phyloP scores from a whole-genome alignment of 2,329 filamentous ascomycete genomes.

The Sphaerulina musiva region DNA sequence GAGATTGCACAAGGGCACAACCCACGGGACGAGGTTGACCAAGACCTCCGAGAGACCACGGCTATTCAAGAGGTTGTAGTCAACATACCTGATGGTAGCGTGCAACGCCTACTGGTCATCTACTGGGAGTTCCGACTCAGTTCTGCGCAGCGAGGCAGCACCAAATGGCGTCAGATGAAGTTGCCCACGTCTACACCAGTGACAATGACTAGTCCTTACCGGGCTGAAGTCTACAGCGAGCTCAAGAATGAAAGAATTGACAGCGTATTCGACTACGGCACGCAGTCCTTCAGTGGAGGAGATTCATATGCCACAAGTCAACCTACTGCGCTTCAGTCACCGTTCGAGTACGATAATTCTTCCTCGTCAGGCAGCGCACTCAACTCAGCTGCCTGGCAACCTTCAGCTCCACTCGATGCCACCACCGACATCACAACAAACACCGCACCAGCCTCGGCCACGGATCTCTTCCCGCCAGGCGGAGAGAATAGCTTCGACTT shows the following conservation, averaged over 20 bases:
- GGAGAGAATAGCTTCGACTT: slow-evolving; percentile 38
- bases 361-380: slow-evolving; percentile 24
- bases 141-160: slow-evolving; percentile 17
- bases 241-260: slow-evolving; percentile 21
- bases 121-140: slow-evolving; percentile 29
- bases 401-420: slow-evolving; percentile 10
- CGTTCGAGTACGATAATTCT: slow-evolving; percentile 30
- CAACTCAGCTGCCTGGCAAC: slow-evolving; percentile 26
- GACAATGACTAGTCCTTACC: background rate
- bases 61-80: slow-evolving; percentile 41
- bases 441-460: slow-evolving; percentile 15
- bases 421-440: slow-evolving; percentile 5
- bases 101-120: slow-evolving; percentile 28
- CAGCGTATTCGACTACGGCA: slow-evolving; percentile 20
- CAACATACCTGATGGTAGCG: slow-evolving; percentile 24
- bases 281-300: slow-evolving; percentile 1
- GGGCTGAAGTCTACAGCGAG: background rate
- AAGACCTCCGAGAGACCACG: slow-evolving; percentile 34
- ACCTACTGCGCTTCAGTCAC: slow-evolving; percentile 25
- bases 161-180: slow-evolving; percentile 27
- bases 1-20: slow-evolving; percentile 3
- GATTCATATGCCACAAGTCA: slow-evolving; percentile 14
- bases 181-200: slow-evolving; percentile 15
- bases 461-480: slow-evolving; percentile 17
- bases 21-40: slow-evolving; percentile 25